Base-by-base conservation (phyloP, 2,329 filamentous ascomycete genomes). In the Bipolaris sorokiniana region DNA sequence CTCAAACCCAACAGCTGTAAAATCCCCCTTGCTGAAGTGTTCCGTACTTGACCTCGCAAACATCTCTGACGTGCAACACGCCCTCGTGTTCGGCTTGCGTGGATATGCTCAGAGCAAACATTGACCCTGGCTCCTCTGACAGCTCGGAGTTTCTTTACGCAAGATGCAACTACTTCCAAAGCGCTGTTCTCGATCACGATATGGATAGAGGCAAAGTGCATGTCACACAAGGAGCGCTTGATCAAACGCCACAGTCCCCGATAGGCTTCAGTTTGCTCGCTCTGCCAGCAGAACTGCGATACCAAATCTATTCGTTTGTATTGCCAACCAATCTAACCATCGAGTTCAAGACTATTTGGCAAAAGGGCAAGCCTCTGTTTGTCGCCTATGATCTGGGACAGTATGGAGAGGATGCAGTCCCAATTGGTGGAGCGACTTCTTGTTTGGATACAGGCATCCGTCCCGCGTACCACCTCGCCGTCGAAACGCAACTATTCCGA, bases 201-300 rank as follows among this genome's bases (percentile, higher is more conserved):
- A 20, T 26, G 1, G n/a, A 22, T 7, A 3, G 23, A 16, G 28
- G n/a, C n/a, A 18, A 41, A 7, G 7, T 9, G 7, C 26, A 11
- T 3, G 2, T 28, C 26, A 28, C 26, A 7, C 23, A 26, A 26
- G 23, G 6, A 7, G 23, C 15, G 18, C 36, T 40, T 18, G 18
- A 45, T 9, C 18, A 22, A n/a, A 41, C 26, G 36, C 11, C 22
- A 46, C 26, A 40, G 18, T 42, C 38, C 6, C 18, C 42, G 28
- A 51, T 28, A n/a, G 22, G 34, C 33, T 67, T 62, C 38, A 49
- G 56, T 15, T 60, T 68, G 13, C 50, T 63, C 20, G 58, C 62
- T 26, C 55, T 67, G 11, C 59, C 64, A 5, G 50, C 59, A 7
- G 64, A 68, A 33, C 46, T 68, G 4, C 66, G 64, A n/a, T 40